Percentiles rank a stretch among this genome's conserved stretches.
Conservation (phyloP, 495 filamentous ascomycete genomes). For the Trichocladium uniseriatum region DNA sequence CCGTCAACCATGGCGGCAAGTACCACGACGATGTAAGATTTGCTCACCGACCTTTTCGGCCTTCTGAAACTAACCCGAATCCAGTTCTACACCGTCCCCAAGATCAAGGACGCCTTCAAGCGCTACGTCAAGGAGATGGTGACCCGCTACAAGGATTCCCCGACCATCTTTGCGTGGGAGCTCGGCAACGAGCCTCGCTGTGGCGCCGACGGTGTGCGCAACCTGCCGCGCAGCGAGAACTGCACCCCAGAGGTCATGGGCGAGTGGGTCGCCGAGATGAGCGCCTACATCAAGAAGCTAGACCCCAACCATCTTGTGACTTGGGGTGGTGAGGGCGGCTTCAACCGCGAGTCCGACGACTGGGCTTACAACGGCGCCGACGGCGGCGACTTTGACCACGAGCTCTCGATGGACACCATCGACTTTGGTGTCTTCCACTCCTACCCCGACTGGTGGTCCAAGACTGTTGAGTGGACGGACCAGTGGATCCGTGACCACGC, state of each 20-base stretch:
- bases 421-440: conserved; percentile 62
- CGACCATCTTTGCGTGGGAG: conserved; percentile 47
- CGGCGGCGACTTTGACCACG: conserved; percentile 55
- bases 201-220: conserved; percentile 30
- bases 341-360: conserved; percentile 38
- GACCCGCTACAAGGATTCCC: conserved; percentile 39
- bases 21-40: conserved; percentile 28
- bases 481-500: conserved; percentile 56
- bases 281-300: conserved; percentile 42
- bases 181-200: conserved; percentile 48
- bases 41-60: too few relatives aligned
- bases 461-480: conserved; percentile 37
- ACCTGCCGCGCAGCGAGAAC: conserved; percentile 34
- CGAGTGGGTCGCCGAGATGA: conserved; percentile 39
- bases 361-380: conserved; percentile 52
- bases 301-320: conserved; percentile 45
- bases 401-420: conserved; percentile 47
- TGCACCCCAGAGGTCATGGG: conserved; percentile 36
- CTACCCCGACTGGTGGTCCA: conserved; percentile 48
- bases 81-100: conserved; percentile 36
- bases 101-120: conserved; percentile 40
- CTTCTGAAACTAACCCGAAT: not conserved
- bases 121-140: conserved; percentile 43
- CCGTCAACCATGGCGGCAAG: conserved; percentile 28
- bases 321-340: conserved; percentile 43